A percentile compares a stretch with the other conserved stretches of the same genome.
These are phyloP conservation scores for Pulicaria dysenterica DNA, from an alignment of 129 eudicot species.

Conservation along the genomic window DNA sequence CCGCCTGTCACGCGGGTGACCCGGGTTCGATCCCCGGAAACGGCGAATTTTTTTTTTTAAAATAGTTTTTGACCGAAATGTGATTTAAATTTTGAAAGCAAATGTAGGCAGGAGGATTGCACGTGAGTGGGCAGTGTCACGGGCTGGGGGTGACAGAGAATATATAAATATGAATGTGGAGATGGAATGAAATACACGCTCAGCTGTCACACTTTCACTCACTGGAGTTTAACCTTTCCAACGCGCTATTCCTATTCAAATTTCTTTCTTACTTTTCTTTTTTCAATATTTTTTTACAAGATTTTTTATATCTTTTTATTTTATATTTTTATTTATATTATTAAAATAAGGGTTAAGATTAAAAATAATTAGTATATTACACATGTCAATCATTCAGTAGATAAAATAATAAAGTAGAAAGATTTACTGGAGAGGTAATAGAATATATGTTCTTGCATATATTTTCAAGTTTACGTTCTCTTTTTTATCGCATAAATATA, in stretches of 20 bases:
- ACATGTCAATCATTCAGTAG: no score
- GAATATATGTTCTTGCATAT: no score
- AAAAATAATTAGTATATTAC: not conserved
- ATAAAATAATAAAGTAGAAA: no score
- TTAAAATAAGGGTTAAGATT: not conserved
- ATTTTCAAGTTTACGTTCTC: no score
- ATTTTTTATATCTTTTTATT: not conserved
- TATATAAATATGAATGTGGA: not conserved
- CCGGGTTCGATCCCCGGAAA: constrained; percentile 98
- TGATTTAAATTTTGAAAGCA: constrained; percentile 15
- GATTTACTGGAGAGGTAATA: no score
- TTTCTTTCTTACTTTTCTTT: not conserved
- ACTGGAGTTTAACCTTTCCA: not conserved
- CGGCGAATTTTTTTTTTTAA: constrained; percentile 36
- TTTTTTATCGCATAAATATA: no score
- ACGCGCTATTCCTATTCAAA: constrained; percentile 25
- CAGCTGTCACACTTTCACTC: constrained; percentile 18
- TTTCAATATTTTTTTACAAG: not conserved
- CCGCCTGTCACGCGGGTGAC: constrained; percentile 99
- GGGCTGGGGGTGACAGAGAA: constrained; percentile 4
- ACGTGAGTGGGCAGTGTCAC: constrained; percentile 22
- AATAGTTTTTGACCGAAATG: not conserved
- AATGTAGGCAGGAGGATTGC: not conserved
- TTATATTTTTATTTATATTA: not conserved
- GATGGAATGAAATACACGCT: constrained; percentile 25